These are phyloP conservation scores for Camelina neglecta DNA, from an alignment of 345 rosid genomes.

Conservation along the genomic window DNA sequence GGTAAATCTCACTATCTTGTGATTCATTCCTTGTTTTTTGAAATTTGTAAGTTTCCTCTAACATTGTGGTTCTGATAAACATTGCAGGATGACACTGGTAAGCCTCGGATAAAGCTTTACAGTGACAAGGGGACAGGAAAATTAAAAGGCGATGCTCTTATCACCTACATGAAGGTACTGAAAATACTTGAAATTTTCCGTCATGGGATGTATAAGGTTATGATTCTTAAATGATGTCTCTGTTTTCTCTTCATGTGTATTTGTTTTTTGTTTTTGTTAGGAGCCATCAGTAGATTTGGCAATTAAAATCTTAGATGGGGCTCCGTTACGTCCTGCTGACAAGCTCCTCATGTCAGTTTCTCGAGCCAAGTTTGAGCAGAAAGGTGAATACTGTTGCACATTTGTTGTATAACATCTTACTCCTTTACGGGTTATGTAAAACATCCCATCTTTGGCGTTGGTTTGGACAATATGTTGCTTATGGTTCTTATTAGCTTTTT, in stretches of 20 bases:
- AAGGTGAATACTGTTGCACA: slow-evolving; percentile 56
- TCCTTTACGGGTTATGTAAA: slow-evolving; percentile 8
- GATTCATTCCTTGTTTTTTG: not conserved
- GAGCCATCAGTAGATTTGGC: slow-evolving; percentile 98
- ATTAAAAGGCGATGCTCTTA: slow-evolving; percentile 93
- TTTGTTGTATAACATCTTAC: slow-evolving; percentile 19
- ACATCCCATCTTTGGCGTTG: slow-evolving; percentile 23
- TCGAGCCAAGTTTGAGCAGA: slow-evolving; percentile 90
- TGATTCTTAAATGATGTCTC: slow-evolving; percentile 12
- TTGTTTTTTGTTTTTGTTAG: slow-evolving; percentile 47
- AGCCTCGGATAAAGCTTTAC: slow-evolving; percentile 93
- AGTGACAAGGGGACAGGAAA: slow-evolving; percentile 83
- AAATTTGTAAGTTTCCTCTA: slow-evolving; percentile 15
- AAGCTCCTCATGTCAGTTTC: slow-evolving; percentile 79
- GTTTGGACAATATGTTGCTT: slow-evolving; percentile 3
- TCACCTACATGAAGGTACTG: slow-evolving; percentile 86
- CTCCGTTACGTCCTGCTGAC: slow-evolving; percentile 87
- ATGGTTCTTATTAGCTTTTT: slow-evolving; percentile 27
- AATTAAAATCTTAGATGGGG: slow-evolving; percentile 84
- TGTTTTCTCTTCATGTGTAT: slow-evolving; percentile 24
- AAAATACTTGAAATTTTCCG: slow-evolving; percentile 24
- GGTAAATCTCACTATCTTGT: slow-evolving; percentile 51
- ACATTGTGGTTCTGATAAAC: slow-evolving; percentile 31
- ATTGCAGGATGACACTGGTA: slow-evolving; percentile 82
- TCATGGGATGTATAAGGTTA: slow-evolving; percentile 33